A percentile compares a stretch with the other conserved stretches of the same genome.
Evolutionary conservation across 2,329 filamentous ascomycete species (phyloP).

Genomic region (Fulvia fulva): DNA sequence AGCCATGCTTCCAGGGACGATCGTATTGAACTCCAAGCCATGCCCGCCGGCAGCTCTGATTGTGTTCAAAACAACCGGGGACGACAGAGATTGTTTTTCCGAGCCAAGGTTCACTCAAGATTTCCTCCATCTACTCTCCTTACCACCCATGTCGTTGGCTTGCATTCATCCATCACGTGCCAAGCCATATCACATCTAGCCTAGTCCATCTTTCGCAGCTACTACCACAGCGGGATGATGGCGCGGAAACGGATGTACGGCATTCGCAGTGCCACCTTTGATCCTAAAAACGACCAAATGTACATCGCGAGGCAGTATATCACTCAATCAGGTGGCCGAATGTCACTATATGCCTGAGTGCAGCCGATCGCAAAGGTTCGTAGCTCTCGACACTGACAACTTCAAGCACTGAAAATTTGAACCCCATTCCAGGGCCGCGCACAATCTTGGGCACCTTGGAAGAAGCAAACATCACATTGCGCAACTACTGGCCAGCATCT

Average conservation of each 20-base stretch:
- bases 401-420: background rate
- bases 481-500: background rate
- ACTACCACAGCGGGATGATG: background rate
- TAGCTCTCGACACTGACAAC: background rate
- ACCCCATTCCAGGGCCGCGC: background rate
- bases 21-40: no score
- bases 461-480: background rate
- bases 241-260: background rate
- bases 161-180: background rate
- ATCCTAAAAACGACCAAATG: background rate
- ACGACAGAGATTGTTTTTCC: no score
- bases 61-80: no score
- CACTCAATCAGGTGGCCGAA: background rate
- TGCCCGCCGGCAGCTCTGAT: no score
- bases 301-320: background rate
- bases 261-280: background rate
- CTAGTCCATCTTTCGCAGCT: background rate
- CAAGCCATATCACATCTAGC: background rate
- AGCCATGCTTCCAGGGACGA: no score
- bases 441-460: no score
- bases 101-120: no score
- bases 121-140: background rate
- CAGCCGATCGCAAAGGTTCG: no score
- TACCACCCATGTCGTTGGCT: background rate
- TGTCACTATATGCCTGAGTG: background rate